Conservation (phyloP, 2,329 filamentous ascomycete genomes). For the Pseudopyrenochaeta lycopersici region DNA sequence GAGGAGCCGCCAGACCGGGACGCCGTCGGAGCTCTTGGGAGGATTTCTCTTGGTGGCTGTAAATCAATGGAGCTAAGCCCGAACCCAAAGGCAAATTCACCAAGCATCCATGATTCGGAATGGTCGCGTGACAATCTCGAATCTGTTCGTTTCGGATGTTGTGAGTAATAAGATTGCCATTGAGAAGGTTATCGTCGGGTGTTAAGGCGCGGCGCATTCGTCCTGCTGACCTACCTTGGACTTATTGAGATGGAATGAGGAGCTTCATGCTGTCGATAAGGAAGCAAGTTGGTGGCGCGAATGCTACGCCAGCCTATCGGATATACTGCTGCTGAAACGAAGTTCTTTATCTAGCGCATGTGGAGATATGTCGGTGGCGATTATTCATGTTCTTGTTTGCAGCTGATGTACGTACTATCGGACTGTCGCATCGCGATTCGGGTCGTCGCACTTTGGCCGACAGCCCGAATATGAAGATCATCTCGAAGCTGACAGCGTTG, state of each 20-base stretch:
- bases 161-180: background rate
- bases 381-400: conserved; percentile 11
- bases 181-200: background rate
- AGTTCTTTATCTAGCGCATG: conserved; percentile 19
- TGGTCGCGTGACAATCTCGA: background rate
- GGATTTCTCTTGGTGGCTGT: too few species aligned
- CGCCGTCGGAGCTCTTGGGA: too few species aligned
- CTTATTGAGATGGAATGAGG: background rate
- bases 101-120: background rate
- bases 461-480: conserved; percentile 8
- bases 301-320: background rate
- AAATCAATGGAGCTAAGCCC: background rate
- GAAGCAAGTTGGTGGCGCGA: background rate
- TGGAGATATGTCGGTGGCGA: conserved; percentile 20
- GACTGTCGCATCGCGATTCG: conserved; percentile 16
- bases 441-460: conserved; percentile 22
- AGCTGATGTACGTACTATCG: conserved; percentile 8
- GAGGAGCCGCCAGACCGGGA: too few species aligned
- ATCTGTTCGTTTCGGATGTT: background rate
- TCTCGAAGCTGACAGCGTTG: conserved; percentile 2
- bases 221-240: conserved; percentile 1
- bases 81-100: background rate
- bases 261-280: background rate
- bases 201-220: background rate
- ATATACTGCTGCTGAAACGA: conserved; percentile 1